Conservation (phyloP, 176 grass and related monocot genomes). For the Ampelocalamus luodianensis region DNA sequence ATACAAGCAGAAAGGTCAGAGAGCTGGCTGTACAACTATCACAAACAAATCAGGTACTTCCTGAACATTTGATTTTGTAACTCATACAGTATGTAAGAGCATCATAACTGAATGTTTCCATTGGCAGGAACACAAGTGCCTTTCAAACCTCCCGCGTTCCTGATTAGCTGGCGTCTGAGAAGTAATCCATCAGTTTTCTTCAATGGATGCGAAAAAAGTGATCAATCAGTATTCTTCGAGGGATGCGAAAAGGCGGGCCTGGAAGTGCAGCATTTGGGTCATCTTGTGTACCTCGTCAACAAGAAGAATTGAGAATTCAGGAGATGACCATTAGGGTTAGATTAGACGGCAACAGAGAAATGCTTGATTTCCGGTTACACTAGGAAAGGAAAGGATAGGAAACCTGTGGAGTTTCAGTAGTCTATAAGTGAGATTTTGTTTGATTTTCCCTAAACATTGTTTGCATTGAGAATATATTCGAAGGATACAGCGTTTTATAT, state of each 20-base stretch:
- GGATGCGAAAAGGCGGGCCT: slow-evolving; percentile 52
- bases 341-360: background rate
- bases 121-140: slow-evolving; percentile 53
- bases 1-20: slow-evolving; percentile 33
- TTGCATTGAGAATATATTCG: background rate
- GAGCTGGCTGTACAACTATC: slow-evolving; percentile 28
- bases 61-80: background rate
- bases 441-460: background rate
- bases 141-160: slow-evolving; percentile 48
- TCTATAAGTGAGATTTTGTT: background rate
- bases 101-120: background rate
- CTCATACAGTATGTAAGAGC: background rate
- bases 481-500: background rate
- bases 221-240: slow-evolving; percentile 57
- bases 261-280: slow-evolving; percentile 52
- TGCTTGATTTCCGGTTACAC: background rate
- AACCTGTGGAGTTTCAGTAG: background rate
- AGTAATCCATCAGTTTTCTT: slow-evolving; percentile 69
- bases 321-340: background rate
- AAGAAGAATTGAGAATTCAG: background rate
- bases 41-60: slow-evolving; percentile 52
- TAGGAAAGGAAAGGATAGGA: background rate
- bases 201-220: slow-evolving; percentile 30
- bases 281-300: slow-evolving; percentile 71
- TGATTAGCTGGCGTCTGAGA: slow-evolving; percentile 70